Evolutionary conservation across 2,329 filamentous ascomycete genomes (phyloP).

Genomic region (Allantophomopsis cytisporea): DNA sequence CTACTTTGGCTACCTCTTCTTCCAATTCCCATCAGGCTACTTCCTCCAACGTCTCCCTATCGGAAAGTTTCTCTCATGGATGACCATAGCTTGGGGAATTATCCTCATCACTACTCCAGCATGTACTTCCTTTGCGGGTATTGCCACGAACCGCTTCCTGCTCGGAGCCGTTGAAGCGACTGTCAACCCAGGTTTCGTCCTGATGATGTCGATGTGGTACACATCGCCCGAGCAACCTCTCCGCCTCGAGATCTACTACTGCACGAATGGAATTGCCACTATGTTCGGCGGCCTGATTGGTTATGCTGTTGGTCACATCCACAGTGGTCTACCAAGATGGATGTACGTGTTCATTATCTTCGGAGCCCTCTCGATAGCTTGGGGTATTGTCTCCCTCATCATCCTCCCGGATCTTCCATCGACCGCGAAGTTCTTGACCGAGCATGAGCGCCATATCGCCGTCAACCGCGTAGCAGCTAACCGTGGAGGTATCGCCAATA

Average conservation of each 20-base stretch:
- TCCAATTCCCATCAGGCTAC: conserved; percentile 28
- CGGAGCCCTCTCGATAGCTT: conserved; percentile 34
- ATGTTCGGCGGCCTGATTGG: conserved; percentile 38
- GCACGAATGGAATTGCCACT: conserved; percentile 42
- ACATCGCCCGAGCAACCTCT: conserved; percentile 31
- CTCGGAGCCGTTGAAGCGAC: conserved; percentile 51
- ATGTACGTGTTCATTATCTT: conserved; percentile 48
- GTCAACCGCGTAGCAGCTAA: conserved; percentile 36
- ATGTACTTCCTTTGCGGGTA: conserved; percentile 42
- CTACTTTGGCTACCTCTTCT: conserved; percentile 34
- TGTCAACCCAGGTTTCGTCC: conserved; percentile 32
- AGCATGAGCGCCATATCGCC: conserved; percentile 39
- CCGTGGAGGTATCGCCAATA: conserved; percentile 37
- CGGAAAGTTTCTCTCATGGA: conserved; percentile 30
- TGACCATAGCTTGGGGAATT: conserved; percentile 31
- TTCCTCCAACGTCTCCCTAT: conserved; percentile 32
- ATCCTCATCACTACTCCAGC: conserved; percentile 33
- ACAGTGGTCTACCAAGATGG: conserved; percentile 30
- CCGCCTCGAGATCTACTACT: conserved; percentile 38
- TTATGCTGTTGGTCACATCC: conserved; percentile 42
- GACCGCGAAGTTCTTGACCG: conserved; percentile 44
- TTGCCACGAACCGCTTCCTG: conserved; percentile 50
- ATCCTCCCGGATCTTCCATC: conserved; percentile 48
- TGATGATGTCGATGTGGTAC: conserved; percentile 38
- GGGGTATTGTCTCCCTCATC: conserved; percentile 42